Conservation (phyloP, 345 rosid species). For the Eucalyptus melliodora region DNA sequence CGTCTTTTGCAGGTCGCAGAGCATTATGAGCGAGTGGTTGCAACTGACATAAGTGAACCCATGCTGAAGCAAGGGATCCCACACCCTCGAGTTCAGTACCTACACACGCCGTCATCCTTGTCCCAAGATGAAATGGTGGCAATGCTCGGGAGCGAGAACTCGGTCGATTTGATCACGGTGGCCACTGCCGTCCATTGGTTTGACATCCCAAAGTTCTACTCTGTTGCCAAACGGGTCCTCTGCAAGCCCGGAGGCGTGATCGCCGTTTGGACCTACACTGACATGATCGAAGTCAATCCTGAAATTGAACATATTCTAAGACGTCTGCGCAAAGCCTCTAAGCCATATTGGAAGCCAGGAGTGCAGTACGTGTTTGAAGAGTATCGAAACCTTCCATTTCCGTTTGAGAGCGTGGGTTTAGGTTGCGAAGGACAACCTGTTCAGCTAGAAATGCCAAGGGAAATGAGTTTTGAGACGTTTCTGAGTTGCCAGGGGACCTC, state of each 20-base stretch:
- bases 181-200: constrained; percentile 66
- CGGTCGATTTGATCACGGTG: constrained; percentile 42
- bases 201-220: constrained; percentile 28
- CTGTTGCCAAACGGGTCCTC: constrained; percentile 28
- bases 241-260: constrained; percentile 53
- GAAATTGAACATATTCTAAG: constrained; percentile 29
- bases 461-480: constrained; percentile 28
- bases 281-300: constrained; percentile 22
- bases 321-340: constrained; percentile 16
- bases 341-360: constrained; percentile 28
- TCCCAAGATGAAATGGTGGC: constrained; percentile 32
- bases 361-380: constrained; percentile 19
- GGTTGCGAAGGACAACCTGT: constrained; percentile 49
- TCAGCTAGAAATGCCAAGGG: constrained; percentile 28
- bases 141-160: constrained; percentile 32
- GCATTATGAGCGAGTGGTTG: constrained; percentile 47
- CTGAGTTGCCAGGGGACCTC: constrained; percentile 21
- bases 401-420: constrained; percentile 39
- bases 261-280: constrained; percentile 54
- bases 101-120: constrained; percentile 36
- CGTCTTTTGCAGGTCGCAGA: constrained; percentile 32
- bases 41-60: constrained; percentile 44
- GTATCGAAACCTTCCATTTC: constrained; percentile 48
- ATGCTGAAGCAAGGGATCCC: constrained; percentile 30
- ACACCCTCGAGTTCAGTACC: constrained; percentile 30